These are phyloP conservation scores for Umbelopsis ramanniana DNA, from an alignment of 192 early-diverging fungal species.

Conservation along the genomic window DNA sequence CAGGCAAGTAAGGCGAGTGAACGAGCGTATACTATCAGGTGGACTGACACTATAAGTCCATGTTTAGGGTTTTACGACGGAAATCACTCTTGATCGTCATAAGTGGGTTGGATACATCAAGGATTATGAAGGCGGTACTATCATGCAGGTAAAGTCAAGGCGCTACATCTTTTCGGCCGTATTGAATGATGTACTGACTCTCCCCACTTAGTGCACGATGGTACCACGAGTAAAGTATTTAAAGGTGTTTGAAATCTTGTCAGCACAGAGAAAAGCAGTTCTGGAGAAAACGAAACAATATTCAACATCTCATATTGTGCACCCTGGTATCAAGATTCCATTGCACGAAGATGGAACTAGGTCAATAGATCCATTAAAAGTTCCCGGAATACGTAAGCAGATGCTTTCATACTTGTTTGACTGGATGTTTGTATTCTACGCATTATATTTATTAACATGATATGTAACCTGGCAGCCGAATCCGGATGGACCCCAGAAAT, in stretches of 20 bases:
- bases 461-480: slow-evolving; percentile 54
- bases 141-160: slow-evolving; percentile 76
- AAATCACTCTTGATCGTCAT: slow-evolving; percentile 91
- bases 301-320: slow-evolving; percentile 75
- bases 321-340: slow-evolving; percentile 71
- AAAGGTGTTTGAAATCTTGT: slow-evolving; percentile 70
- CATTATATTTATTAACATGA: background rate
- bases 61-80: slow-evolving; percentile 89
- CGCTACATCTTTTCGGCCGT: too few species aligned
- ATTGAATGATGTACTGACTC: too few species aligned
- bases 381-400: slow-evolving; percentile 83
- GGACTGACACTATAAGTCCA: background rate
- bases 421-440: background rate
- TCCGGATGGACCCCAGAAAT: slow-evolving; percentile 95
- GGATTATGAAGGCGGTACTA: slow-evolving; percentile 98
- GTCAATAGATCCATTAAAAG: slow-evolving; percentile 75
- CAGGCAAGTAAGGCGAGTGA: slow-evolving; percentile 54
- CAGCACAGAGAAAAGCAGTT: slow-evolving; percentile 79
- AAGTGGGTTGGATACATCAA: slow-evolving; percentile 99
- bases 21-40: background rate
- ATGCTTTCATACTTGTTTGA: background rate
- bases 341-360: slow-evolving; percentile 62
- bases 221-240: slow-evolving; percentile 89
- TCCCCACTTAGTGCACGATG: slow-evolving; percentile 75
- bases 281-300: slow-evolving; percentile 81